Evolutionary conservation across 768 basidiomycete species (phyloP).

Genomic region (Amanita fuliginea): DNA sequence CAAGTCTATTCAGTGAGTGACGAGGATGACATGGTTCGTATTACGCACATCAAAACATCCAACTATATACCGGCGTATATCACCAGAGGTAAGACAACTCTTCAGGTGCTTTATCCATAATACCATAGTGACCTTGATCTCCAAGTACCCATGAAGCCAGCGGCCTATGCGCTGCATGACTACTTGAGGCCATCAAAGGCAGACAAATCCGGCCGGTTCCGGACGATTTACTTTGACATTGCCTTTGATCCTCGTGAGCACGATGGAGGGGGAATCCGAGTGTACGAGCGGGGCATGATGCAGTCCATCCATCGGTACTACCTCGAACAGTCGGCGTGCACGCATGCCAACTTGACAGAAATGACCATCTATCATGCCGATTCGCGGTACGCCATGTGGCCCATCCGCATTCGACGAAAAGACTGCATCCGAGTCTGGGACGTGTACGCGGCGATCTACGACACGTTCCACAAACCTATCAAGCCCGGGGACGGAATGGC

Average conservation of each 20-base stretch:
- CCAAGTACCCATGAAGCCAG: conserved; percentile 26
- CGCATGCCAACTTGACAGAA: conserved; percentile 29
- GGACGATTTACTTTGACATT: conserved; percentile 32
- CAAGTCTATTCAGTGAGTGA: neutral
- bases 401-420: conserved; percentile 29
- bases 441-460: conserved; percentile 47
- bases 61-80: conserved; percentile 20
- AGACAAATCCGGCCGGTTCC: conserved; percentile 21
- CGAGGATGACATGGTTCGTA: neutral
- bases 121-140: neutral
- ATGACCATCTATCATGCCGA: conserved; percentile 37
- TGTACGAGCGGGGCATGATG: conserved; percentile 16
- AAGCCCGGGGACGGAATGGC: conserved; percentile 3
- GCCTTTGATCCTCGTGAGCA: conserved; percentile 29
- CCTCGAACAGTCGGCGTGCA: conserved; percentile 30
- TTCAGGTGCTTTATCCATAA: neutral
- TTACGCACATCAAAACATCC: conserved; percentile 6
- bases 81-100: conserved; percentile 13
- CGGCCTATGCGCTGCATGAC: conserved; percentile 35
- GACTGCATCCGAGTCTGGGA: conserved; percentile 43
- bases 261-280: conserved; percentile 13
- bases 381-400: conserved; percentile 21
- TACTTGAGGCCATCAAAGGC: conserved; percentile 24
- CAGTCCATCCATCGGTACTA: neutral
- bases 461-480: conserved; percentile 28